Conservation (phyloP, 169 alveolate species). For the Plasmodium malariae region DNA sequence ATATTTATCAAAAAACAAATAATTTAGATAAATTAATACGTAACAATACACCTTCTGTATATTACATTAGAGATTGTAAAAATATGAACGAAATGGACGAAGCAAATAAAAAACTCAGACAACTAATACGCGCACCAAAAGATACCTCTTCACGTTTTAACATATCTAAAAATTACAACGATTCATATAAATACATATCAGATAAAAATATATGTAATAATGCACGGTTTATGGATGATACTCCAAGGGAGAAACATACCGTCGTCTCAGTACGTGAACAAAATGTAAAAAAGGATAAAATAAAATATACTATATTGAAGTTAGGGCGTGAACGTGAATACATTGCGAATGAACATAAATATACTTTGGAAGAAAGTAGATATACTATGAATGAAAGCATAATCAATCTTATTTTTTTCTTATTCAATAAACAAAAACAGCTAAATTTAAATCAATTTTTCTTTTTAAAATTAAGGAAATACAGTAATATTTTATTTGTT, state of each 20-base stretch:
- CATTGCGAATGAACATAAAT: neutral
- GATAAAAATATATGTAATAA: neutral
- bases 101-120: neutral
- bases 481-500: slow-evolving; percentile 19
- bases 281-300: slow-evolving; percentile 10
- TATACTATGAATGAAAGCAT: slow-evolving; percentile 13
- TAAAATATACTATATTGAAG: neutral
- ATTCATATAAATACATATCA: neutral
- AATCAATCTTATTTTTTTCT: slow-evolving; percentile 24
- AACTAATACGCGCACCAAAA: neutral
- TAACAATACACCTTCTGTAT: neutral
- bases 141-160: neutral
- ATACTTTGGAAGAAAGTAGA: neutral
- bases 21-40: neutral
- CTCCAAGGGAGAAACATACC: neutral
- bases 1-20: neutral
- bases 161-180: neutral
- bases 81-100: neutral
- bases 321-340: neutral
- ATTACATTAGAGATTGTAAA: neutral
- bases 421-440: slow-evolving; percentile 41
- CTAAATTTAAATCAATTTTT: slow-evolving; percentile 28
- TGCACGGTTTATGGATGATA: neutral
- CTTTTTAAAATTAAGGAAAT: slow-evolving; percentile 56
- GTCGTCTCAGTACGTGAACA: neutral